Evolutionary conservation across 768 basidiomycete genomes (phyloP).

Genomic region (Termitomyces bulborhizus): DNA sequence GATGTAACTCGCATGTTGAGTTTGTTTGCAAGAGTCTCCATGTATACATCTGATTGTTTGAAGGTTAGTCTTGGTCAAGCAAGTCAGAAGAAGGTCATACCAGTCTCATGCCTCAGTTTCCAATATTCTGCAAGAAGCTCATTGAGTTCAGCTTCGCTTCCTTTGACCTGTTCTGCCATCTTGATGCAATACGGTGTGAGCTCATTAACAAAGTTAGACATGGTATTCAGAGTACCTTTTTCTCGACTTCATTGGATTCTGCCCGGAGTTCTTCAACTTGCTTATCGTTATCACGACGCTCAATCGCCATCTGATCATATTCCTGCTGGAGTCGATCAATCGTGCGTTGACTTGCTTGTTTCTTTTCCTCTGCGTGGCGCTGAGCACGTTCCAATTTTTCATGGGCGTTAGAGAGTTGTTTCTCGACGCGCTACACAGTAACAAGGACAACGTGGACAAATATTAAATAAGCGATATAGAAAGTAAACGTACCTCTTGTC

Average conservation of each 20-base stretch:
- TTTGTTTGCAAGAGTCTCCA: constrained; percentile 82
- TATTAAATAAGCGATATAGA: neutral
- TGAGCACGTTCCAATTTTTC: constrained; percentile 80
- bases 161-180: constrained; percentile 73
- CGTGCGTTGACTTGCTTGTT: constrained; percentile 61
- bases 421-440: constrained; percentile 61
- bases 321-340: constrained; percentile 73
- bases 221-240: constrained; percentile 39
- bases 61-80: constrained; percentile 1
- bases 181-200: constrained; percentile 19
- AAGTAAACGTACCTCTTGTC: constrained; percentile 50
- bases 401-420: constrained; percentile 74
- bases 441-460: neutral
- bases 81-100: constrained; percentile 27
- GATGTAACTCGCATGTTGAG: constrained; percentile 48
- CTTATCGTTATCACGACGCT: constrained; percentile 72
- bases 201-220: neutral
- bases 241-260: constrained; percentile 63
- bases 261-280: constrained; percentile 70
- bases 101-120: constrained; percentile 71
- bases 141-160: constrained; percentile 73
- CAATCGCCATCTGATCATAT: constrained; percentile 72
- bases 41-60: constrained; percentile 59
- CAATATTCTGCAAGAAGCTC: constrained; percentile 81
- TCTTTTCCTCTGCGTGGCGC: constrained; percentile 75